Base-by-base conservation (phyloP, 1,284 basidiomycete species). In the Butyriboletus regius region DNA sequence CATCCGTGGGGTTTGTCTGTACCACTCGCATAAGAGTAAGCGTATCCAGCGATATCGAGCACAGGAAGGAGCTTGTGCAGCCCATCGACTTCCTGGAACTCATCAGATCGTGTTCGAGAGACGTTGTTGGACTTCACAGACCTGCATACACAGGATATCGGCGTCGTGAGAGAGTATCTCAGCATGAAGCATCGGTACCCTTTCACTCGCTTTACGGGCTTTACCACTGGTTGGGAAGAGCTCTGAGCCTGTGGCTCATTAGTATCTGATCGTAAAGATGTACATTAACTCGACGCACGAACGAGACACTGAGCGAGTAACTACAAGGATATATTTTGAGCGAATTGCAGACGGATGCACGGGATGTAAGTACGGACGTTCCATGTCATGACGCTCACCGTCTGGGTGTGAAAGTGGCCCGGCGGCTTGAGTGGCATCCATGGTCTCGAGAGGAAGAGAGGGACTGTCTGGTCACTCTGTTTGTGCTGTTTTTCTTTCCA, bases 121-220 rank as follows among this genome's bases (percentile, higher is more conserved):
- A 40, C 14, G 7, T 6, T 36, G 17, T 14, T 29, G 33, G 14
- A 35, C 42, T 37, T 15, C 28, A 64, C 66, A 57, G 62, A 85
- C 90, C 74, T 93, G 91, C 36, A 94, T 75, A 63, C 91, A 93
- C 44, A 91, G 70, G 17, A 94, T 78, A 65, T 93, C 88, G 1
- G 85, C 80, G 22, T 76, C 61, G 49, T 85, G 79, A 3, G 75
- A 74, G 22, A 79, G 67, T 28, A 93, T 75, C 66, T 94, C 91
- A 42, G 75, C 73, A 56, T 82, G 76, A 12, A 91, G 70, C 85
- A 93, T 86, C 13, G 80, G 76, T 57, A 83, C 80, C 54, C 91
- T 75, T 63, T 87, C 80, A 20, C 62, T 62, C 46, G 81, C 84
- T 69, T 86, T 88, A 46, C 93, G 71, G 60, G 88, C 91, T 61